phyloP scores from a whole-genome alignment of 495 filamentous ascomycete species.

The Neurospora sp. region DNA sequence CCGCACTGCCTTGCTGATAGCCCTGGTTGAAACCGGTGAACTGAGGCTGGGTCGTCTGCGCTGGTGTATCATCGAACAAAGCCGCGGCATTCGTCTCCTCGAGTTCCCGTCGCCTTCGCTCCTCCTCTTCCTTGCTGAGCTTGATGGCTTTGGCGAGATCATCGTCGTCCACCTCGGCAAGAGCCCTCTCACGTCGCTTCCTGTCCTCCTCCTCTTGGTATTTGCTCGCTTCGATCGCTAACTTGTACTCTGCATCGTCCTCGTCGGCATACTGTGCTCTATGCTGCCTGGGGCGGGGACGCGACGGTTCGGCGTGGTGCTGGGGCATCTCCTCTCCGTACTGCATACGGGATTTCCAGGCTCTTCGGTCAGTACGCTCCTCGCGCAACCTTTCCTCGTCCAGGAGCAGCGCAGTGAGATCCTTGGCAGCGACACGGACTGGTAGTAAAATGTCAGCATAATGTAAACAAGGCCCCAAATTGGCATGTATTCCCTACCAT shows the following conservation, averaged over 20 bases:
- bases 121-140: constrained; percentile 86
- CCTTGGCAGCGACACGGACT: constrained; percentile 95
- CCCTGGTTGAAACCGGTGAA: constrained; percentile 87
- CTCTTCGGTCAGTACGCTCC: constrained; percentile 84
- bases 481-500: constrained; percentile 47
- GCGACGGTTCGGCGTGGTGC: constrained; percentile 32
- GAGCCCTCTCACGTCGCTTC: constrained; percentile 59
- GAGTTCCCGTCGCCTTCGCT: constrained; percentile 75
- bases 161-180: constrained; percentile 57
- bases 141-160: constrained; percentile 93
- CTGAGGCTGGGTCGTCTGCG: constrained; percentile 51
- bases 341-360: constrained; percentile 96
- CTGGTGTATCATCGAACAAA: constrained; percentile 77
- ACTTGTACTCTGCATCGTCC: constrained; percentile 82
- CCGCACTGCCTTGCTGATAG: constrained; percentile 89
- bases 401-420: constrained; percentile 85
- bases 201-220: constrained; percentile 89
- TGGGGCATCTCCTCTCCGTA: constrained; percentile 35
- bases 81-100: constrained; percentile 81
- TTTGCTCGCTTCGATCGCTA: constrained; percentile 96
- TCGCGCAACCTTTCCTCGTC: constrained; percentile 90
- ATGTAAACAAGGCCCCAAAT: not conserved
- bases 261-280: constrained; percentile 49
- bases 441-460: constrained; percentile 1
- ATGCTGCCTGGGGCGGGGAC: constrained; percentile 26